Evolutionary conservation across 78 protist species (phyloP), one percentile per base, ranked within the genome.

Genomic region (slime mould (Dictyostelium discoideum)): DNA sequence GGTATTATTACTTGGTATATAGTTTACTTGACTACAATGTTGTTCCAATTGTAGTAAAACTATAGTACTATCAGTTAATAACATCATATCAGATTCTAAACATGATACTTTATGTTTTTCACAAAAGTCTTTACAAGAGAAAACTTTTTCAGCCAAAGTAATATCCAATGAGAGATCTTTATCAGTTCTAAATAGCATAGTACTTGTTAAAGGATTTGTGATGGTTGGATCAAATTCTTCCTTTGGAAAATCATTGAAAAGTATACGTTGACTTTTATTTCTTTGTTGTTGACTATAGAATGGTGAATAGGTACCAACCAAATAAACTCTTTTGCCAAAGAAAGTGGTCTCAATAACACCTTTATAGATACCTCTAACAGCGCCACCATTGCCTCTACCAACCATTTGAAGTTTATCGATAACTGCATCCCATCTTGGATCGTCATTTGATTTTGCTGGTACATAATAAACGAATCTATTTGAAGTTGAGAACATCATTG

Each of bases 361-460:
- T 48, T 82, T 67, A 20, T 90, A 72, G 9, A 90, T 79, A 29
- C 86, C 69, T 67, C 95, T 63, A 5, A 90, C 95, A 3, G 32
- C 46, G 4, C 84, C 84, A 50, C 95, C 95, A 82, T 90, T 90
- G 2, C 95, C 95, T 26, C 87, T 63, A 20, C 95, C 95, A 82
- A 48, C 26, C 22, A 90, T 13, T 46, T 54, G 73, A 26, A 90
- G 74, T 39, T 46, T 22, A 39, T 54, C 50, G 32, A 79, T 29
- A 40, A 78, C 5, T 2, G 16, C 13, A 3, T 90, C 95, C 95
- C 95, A 90, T 50, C 24, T 29, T 46, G 72, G 67, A 72, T 90
- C 95, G 5, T 40, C 37, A 48, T 90, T 69, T 20, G 81, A 90
- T 69, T 40, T 20, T 14, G 79, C 80, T 22, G 32, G 20, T 5